Conservation (phyloP, 768 basidiomycete genomes). For the Xanthoconium purpureum region DNA sequence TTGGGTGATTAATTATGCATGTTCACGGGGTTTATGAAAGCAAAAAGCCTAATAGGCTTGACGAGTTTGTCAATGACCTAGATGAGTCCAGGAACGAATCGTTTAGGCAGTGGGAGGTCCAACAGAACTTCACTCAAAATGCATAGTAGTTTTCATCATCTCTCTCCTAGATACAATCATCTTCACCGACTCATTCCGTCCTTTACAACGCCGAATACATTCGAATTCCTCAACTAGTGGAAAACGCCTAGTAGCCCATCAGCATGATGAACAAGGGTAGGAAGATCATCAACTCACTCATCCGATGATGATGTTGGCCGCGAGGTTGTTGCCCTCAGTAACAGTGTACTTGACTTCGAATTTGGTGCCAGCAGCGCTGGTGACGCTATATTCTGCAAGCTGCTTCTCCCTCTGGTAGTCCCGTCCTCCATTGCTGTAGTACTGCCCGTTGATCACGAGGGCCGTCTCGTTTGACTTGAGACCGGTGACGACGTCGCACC, state of each 20-base stretch:
- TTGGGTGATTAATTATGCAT: too few species aligned
- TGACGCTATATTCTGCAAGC: neutral
- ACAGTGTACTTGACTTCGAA: neutral
- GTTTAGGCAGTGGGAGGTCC: too few species aligned
- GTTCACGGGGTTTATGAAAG: too few species aligned
- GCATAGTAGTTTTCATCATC: neutral
- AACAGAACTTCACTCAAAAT: neutral
- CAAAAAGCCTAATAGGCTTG: too few species aligned
- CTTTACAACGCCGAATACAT: neutral
- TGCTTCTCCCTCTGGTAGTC: neutral
- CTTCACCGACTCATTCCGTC: neutral
- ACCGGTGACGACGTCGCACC: conserved; percentile 39
- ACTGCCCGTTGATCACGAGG: conserved; percentile 16
- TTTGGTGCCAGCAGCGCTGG: neutral
- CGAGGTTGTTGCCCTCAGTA: neutral
- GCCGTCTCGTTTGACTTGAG: conserved; percentile 24
- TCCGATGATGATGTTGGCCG: neutral
- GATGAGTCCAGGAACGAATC: too few species aligned
- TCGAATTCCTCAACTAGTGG: neutral
- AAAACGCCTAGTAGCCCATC: neutral
- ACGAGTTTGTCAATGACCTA: too few species aligned
- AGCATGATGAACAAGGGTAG: neutral
- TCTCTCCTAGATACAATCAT: neutral
- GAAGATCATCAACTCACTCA: neutral
- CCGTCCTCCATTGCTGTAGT: neutral